Conservation (phyloP, 257 asterid species). For the Solanum piurae region DNA sequence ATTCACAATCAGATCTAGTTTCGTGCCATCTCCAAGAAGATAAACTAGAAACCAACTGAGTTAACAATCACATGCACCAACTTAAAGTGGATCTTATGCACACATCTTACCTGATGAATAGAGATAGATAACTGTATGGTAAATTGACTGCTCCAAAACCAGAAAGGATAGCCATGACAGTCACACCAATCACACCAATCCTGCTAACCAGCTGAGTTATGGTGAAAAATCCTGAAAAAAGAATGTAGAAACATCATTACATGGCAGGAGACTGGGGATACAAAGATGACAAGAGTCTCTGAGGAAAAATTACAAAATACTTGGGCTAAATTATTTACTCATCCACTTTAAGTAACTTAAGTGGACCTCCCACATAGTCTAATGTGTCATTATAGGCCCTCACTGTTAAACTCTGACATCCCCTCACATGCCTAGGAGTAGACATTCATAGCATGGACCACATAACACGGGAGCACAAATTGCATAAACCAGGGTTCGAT, state of each 20-base stretch:
- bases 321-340: neutral
- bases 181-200: constrained; percentile 97
- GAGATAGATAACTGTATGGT: constrained; percentile 94
- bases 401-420: neutral
- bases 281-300: neutral
- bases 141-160: constrained; percentile 99
- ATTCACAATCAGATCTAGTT: neutral
- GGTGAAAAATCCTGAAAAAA: constrained; percentile 79
- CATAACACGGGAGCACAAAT: neutral
- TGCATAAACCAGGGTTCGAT: neutral
- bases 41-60: neutral
- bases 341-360: neutral
- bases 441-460: neutral
- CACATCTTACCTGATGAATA: constrained; percentile 77
- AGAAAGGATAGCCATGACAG: constrained; percentile 91
- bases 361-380: neutral
- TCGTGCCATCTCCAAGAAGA: neutral
- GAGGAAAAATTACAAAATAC: neutral
- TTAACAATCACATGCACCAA: constrained; percentile 1
- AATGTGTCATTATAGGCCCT: neutral
- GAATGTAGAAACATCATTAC: neutral
- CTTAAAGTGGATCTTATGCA: neutral
- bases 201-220: constrained; percentile 93
- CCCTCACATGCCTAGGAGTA: neutral
- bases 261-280: neutral